Base-by-base conservation (phyloP, 2,329 filamentous ascomycete genomes). In the Dothiorella sarmentorum region DNA sequence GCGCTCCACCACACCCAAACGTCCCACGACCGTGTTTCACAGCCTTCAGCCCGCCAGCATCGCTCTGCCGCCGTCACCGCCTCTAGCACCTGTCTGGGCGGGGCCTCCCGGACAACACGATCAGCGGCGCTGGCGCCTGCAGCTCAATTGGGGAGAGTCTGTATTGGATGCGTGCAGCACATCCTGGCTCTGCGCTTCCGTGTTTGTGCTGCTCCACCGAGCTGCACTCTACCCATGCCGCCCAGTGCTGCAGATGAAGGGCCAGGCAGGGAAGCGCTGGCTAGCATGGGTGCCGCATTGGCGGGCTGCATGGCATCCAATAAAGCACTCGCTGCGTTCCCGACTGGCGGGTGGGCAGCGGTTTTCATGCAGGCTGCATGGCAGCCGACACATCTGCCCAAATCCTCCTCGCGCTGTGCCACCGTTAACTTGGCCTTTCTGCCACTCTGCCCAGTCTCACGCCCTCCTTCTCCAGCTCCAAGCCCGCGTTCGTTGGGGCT, bases 81-180 rank as follows among this genome's bases (percentile, higher is more conserved):
- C 24, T 11, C 27, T 11, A 13, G 44, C 42, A 15, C 45, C 27
- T 29, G 17, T n/a, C 26, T 20, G 11, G 45, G 45, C 27, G 45
- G 45, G 27, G 45, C 47, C 29, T 13, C 37, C 47, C 47, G 31
- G 47, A 24, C 13, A 20, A 37, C 20, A 24, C 24, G 49, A 52
- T 33, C 33, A 24, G 22, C 37, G 35, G 18, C 26, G 35, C 35
- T 24, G 49, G 49, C 49, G 49, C 49, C 40, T 53, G 49, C 47
- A 18, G 47, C 24, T 9, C 3, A n/a, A n/a, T n/a, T n/a, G n/a
- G n/a, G n/a, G 49, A 47, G 29, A 11, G 42, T 29, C 55, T 38
- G 55, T 58, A 58, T 58, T 58, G 55, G 55, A 49, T 49, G 55
- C n/a, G 55, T 58, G 55, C 55, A 24, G 55, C 55, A 58, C n/a